Percentiles rank a stretch among this genome's conserved stretches.
Evolutionary conservation across 305 asterid genomes (phyloP).

Genomic region (Vinca major): DNA sequence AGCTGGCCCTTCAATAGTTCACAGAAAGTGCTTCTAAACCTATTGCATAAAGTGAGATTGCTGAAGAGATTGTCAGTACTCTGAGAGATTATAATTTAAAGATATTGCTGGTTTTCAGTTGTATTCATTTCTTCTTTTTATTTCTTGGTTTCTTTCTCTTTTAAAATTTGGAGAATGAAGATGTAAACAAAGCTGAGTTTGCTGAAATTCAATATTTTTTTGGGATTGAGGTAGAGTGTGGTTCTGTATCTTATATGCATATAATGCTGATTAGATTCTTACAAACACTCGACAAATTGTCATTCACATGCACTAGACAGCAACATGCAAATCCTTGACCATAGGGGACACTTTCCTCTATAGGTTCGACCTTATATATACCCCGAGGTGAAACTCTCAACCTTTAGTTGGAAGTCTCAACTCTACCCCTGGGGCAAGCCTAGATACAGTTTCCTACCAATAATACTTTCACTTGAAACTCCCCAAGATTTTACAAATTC

Average conservation of each 20-base stretch:
- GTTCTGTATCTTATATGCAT: not conserved
- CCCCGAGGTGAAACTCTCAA: too few species aligned
- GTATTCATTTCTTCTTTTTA: constrained; percentile 7
- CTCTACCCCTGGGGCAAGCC: too few species aligned
- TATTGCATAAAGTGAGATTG: not conserved
- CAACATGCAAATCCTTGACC: too few species aligned
- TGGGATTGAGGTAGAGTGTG: not conserved
- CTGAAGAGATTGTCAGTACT: constrained; percentile 2
- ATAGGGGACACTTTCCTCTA: too few species aligned
- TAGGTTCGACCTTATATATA: too few species aligned
- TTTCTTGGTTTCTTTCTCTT: not conserved
- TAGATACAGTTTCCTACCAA: too few species aligned
- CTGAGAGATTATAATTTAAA: constrained; percentile 1
- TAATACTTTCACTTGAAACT: too few species aligned
- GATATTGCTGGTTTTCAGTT: constrained; percentile 9
- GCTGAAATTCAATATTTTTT: constrained; percentile 5
- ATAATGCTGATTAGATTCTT: not conserved
- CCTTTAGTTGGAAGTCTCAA: too few species aligned
- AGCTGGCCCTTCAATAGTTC: constrained; percentile 13
- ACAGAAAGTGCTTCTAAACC: constrained; percentile 11
- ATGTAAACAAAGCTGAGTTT: constrained; percentile 6
- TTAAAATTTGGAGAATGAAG: constrained; percentile 5
- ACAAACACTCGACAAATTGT: too few species aligned
- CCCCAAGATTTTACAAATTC: too few species aligned
- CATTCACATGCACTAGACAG: too few species aligned